These are phyloP conservation scores for Trichosporon inkin DNA, from an alignment of 1,284 basidiomycete species.

Conservation along the genomic window DNA sequence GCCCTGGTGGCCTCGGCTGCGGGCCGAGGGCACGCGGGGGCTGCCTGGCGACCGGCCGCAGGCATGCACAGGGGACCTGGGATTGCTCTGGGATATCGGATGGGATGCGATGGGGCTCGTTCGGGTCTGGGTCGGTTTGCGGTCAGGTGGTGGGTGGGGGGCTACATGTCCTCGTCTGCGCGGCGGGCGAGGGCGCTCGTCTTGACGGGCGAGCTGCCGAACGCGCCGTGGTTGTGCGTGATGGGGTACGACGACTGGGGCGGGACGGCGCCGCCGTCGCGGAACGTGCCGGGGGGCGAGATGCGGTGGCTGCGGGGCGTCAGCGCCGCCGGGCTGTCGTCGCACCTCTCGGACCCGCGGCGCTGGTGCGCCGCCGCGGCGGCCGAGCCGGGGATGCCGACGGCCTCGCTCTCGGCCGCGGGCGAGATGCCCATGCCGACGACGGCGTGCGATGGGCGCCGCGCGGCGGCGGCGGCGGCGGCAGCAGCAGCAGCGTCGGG, in stretches of 20 bases:
- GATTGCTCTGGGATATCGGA: too few species aligned
- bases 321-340: neutral
- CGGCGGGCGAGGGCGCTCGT: slow-evolving; percentile 42
- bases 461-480: slow-evolving; percentile 18
- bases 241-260: slow-evolving; percentile 42
- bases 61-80: too few species aligned
- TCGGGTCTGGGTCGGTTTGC: neutral
- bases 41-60: too few species aligned
- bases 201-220: slow-evolving; percentile 47
- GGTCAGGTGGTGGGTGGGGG: neutral
- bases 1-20: too few species aligned
- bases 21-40: too few species aligned
- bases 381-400: slow-evolving; percentile 36
- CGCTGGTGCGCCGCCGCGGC: too few species aligned
- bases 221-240: slow-evolving; percentile 39
- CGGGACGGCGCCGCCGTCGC: slow-evolving; percentile 34
- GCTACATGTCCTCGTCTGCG: slow-evolving; percentile 40
- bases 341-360: slow-evolving; percentile 42
- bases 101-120: neutral
- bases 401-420: slow-evolving; percentile 36
- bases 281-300: slow-evolving; percentile 40
- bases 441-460: slow-evolving; percentile 15
- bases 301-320: slow-evolving; percentile 31
- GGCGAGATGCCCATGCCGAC: slow-evolving; percentile 46
- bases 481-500: too few species aligned